phyloP scores from a whole-genome alignment of 1,284 basidiomycete genomes.

The Coniferiporia weirii region DNA sequence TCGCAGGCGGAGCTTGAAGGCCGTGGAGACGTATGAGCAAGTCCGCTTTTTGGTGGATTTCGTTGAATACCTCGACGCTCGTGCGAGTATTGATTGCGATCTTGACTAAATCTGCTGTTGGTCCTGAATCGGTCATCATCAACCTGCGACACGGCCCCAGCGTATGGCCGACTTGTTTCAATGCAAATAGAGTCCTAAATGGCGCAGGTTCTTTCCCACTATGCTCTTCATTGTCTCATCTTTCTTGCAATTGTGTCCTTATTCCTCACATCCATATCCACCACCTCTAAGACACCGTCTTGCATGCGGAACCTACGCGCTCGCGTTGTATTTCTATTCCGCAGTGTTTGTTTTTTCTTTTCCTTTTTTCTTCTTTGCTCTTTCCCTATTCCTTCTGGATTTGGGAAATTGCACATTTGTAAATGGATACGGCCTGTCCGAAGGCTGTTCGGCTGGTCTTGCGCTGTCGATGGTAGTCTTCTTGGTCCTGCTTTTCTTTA shows the following conservation, averaged over 20 bases:
- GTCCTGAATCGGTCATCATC: not conserved
- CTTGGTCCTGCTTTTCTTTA: not conserved
- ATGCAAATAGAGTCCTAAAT: not conserved
- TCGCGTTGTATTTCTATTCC: constrained; percentile 2
- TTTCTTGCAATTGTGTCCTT: not conserved
- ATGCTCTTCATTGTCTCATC: not conserved
- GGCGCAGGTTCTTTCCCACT: not conserved
- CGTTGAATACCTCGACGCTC: constrained; percentile 56
- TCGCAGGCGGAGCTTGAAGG: constrained; percentile 73
- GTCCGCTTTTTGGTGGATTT: constrained; percentile 82
- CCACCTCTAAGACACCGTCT: not conserved
- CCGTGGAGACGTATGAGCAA: constrained; percentile 89
- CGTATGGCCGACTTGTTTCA: not conserved
- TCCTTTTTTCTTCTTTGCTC: not conserved
- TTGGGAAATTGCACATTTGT: too few relatives aligned
- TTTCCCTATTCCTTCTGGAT: not conserved
- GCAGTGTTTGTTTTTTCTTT: not conserved
- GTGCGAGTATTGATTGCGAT: not conserved
- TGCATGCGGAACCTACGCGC: not conserved
- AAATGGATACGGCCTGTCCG: too few relatives aligned
- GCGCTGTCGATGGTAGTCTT: not conserved
- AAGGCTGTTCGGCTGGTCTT: not conserved
- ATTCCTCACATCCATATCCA: not conserved
- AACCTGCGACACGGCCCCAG: not conserved
- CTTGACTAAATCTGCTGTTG: not conserved